Percentiles rank a stretch among this genome's conserved stretches.
These are phyloP conservation scores for Millerago galiae DNA, from an alignment of 805 yeast species.

Conservation along the genomic window DNA sequence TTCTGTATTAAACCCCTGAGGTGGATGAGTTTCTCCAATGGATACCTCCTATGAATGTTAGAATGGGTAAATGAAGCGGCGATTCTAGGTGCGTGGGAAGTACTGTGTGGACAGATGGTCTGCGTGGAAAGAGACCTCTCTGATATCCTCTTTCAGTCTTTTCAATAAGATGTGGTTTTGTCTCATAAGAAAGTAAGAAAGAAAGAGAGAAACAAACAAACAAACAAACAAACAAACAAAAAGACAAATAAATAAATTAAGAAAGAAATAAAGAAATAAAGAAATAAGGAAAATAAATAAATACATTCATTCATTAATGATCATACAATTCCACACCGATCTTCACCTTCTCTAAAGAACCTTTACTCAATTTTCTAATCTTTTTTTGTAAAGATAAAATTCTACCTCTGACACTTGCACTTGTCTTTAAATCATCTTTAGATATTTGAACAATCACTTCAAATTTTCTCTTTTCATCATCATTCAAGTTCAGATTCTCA, in stretches of 20 bases:
- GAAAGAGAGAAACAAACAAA: background rate
- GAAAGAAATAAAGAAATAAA: background rate
- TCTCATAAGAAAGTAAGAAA: too few species aligned
- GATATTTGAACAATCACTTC: constrained; percentile 38
- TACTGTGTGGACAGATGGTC: background rate
- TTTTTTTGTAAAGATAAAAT: constrained; percentile 55
- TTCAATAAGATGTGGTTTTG: too few species aligned
- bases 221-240: too few species aligned
- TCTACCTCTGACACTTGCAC: constrained; percentile 53
- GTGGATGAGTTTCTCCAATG: constrained; percentile 4
- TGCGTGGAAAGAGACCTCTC: constrained; percentile 1
- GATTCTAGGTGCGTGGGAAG: background rate
- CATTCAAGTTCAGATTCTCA: background rate
- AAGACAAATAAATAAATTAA: too few species aligned
- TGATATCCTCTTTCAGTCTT: background rate
- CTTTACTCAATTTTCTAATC: constrained; percentile 47
- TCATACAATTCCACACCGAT: constrained; percentile 42
- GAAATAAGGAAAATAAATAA: background rate
- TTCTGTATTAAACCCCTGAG: constrained; percentile 3
- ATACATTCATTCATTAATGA: constrained; percentile 8
- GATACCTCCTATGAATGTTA: constrained; percentile 3
- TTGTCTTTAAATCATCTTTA: constrained; percentile 49
- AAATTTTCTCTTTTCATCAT: constrained; percentile 29
- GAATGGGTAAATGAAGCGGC: background rate
- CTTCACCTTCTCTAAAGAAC: constrained; percentile 44